Evolutionary conservation across 768 basidiomycete genomes (phyloP), one percentile per base, ranked within the genome.

Genomic region (Mycena galericulata): DNA sequence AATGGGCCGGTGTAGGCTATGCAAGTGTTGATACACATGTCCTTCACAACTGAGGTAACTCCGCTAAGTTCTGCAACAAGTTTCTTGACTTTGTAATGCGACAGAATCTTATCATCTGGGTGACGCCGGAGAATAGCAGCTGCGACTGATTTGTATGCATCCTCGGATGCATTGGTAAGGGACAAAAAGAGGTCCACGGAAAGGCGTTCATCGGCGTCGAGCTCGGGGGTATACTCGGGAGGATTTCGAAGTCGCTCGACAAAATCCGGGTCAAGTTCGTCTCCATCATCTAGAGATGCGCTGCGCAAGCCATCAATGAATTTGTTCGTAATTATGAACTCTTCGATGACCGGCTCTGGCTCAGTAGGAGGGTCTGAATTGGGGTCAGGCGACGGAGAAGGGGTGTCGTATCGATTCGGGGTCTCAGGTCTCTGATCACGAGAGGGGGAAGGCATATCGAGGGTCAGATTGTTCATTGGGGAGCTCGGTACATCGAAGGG

Each of bases 21-120:
- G 65, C 85, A 86, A 0, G 8, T 36, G 14, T 36, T 36, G 14
- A 36, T n/a, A n/a, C 34, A 36, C 34, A 36, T 86, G 62, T 85
- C 77, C 6, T 78, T 49, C 0, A 51, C 11, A 1, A 85, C 46
- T 0, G 81, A 59, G 18, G 77, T 64, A 10, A 87, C 71, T 0
- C 86, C 81, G 30, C 66, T 83, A 11, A 79, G 53, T 0, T 75
- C 58, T 1, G 69, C 62, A 14, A 83, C 65, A 1, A 63, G 55
- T 15, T 71, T 71, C 49, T 79, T 78, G 32, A 79, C 73, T 30
- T 51, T 43, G 34, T 82, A 54, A 49, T 78, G 74, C 0, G 79
- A 79, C 1, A 79, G 76, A 9, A 83, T 62, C 0, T 74, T 57
- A 2, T 51, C 43, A 7, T 76, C 70, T 26, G 77, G 80, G 60